Conservation (phyloP, 495 filamentous ascomycete genomes). For the Achaetomiella virescens region DNA sequence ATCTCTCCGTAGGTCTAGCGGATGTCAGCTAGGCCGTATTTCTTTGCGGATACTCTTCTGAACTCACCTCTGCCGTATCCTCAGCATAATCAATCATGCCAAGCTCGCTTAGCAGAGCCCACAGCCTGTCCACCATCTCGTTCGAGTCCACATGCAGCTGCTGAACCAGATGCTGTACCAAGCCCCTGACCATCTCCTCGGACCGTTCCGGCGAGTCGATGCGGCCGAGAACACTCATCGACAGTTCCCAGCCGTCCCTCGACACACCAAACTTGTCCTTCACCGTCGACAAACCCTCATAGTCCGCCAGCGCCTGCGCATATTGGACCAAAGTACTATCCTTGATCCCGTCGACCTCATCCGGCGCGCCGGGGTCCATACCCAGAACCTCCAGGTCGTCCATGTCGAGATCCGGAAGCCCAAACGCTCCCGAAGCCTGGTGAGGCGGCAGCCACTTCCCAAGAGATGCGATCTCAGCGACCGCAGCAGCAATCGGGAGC, state of each 20-base stretch:
- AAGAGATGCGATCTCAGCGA: slow-evolving; percentile 70
- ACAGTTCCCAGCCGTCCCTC: slow-evolving; percentile 79
- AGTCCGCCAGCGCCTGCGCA: slow-evolving; percentile 50
- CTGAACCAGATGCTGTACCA: slow-evolving; percentile 53
- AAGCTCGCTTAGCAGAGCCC: slow-evolving; percentile 60
- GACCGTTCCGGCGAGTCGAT: slow-evolving; percentile 60
- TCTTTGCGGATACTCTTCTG: no score
- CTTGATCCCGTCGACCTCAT: slow-evolving; percentile 48
- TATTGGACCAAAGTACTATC: slow-evolving; percentile 72
- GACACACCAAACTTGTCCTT: slow-evolving; percentile 29
- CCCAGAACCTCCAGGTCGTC: slow-evolving; percentile 52
- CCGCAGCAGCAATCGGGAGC: slow-evolving; percentile 62
- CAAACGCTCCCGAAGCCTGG: slow-evolving; percentile 29
- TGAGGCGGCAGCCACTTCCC: slow-evolving; percentile 66
- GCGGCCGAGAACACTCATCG: slow-evolving; percentile 67
- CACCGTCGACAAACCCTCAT: slow-evolving; percentile 31
- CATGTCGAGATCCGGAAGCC: slow-evolving; percentile 41
- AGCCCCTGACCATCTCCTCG: slow-evolving; percentile 55
- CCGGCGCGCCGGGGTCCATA: slow-evolving; percentile 38
- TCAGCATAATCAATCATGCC: slow-evolving; percentile 65
- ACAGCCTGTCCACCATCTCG: slow-evolving; percentile 66
- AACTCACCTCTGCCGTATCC: slow-evolving; percentile 62
- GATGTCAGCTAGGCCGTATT: slow-evolving; percentile 16
- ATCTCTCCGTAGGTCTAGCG: slow-evolving; percentile 70
- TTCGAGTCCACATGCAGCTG: slow-evolving; percentile 58